Conservation (phyloP, 1,139 yeast genomes). For the Hemisphaericaspora xylofermentans region DNA sequence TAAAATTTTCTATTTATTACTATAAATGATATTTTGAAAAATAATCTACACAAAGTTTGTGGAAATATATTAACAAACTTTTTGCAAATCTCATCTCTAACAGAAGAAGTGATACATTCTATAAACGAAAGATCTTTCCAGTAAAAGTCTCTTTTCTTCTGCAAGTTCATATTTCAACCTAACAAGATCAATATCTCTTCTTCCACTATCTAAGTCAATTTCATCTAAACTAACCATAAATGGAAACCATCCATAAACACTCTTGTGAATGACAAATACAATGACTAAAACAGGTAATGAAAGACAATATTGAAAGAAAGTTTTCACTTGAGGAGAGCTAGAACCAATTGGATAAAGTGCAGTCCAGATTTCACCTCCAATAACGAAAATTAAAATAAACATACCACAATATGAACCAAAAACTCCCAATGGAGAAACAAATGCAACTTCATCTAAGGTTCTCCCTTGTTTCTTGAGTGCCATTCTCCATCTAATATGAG, state of each 20-base stretch:
- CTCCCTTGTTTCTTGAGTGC: slow-evolving; percentile 37
- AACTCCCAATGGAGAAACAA: slow-evolving; percentile 47
- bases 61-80: slow-evolving; percentile 1
- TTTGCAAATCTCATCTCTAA: no score
- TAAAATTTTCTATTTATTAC: no score
- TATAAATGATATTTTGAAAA: no score
- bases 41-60: no score
- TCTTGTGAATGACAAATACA: slow-evolving; percentile 31
- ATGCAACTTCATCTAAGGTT: slow-evolving; percentile 45
- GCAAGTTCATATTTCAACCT: slow-evolving; percentile 45
- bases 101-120: slow-evolving; percentile 42
- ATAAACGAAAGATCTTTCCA: slow-evolving; percentile 28
- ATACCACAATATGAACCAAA: slow-evolving; percentile 49
- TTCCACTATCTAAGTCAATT: slow-evolving; percentile 52
- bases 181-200: slow-evolving; percentile 48
- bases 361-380: slow-evolving; percentile 49
- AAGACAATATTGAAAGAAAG: slow-evolving; percentile 49
- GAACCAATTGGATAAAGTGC: slow-evolving; percentile 45
- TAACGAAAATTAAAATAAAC: slow-evolving; percentile 37
- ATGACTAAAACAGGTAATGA: slow-evolving; percentile 49
- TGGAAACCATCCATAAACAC: slow-evolving; percentile 27
- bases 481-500: slow-evolving; percentile 40
- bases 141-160: slow-evolving; percentile 35
- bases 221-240: slow-evolving; percentile 35
- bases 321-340: slow-evolving; percentile 23